Conservation (phyloP, 1,284 basidiomycete species). For the Cryptococcus sp. region DNA sequence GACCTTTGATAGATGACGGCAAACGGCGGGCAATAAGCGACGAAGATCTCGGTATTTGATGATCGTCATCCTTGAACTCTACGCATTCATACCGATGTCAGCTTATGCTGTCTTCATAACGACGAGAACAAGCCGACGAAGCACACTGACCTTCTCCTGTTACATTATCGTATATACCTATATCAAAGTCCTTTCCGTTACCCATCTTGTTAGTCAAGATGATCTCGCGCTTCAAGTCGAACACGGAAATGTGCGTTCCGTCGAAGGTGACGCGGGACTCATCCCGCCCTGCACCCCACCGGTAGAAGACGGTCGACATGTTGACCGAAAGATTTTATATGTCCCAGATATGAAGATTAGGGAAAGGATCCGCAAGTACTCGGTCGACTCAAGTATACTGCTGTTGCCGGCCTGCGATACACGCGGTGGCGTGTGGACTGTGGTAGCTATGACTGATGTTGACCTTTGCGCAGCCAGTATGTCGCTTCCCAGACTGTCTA, state of each 20-base stretch:
- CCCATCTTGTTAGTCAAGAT: conserved; percentile 90
- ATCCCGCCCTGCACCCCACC: conserved; percentile 92
- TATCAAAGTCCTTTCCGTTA: conserved; percentile 96
- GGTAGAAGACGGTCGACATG: conserved; percentile 98
- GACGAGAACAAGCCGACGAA: not conserved
- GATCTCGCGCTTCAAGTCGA: conserved; percentile 98
- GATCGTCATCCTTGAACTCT: conserved; percentile 92
- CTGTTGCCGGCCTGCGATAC: no score
- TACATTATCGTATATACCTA: conserved; percentile 80
- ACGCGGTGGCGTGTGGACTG: no score
- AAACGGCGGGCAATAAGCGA: conserved; percentile 90
- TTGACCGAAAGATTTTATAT: conserved; percentile 4
- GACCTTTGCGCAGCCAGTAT: no score
- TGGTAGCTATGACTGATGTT: no score
- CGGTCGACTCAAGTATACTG: no score
- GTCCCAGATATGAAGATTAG: no score
- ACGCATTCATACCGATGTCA: conserved; percentile 8
- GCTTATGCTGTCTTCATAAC: not conserved
- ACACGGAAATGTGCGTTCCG: conserved; percentile 96
- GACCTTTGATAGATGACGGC: conserved; percentile 75
- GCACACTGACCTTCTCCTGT: conserved; percentile 74
- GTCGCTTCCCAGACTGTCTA: no score
- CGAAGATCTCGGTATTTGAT: conserved; percentile 89
- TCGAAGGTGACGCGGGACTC: conserved; percentile 96
- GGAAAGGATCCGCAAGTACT: no score